Evolutionary conservation across 2,329 filamentous ascomycete genomes (phyloP), one percentile per base, ranked within the genome.

Genomic region (Epichloe typhina): DNA sequence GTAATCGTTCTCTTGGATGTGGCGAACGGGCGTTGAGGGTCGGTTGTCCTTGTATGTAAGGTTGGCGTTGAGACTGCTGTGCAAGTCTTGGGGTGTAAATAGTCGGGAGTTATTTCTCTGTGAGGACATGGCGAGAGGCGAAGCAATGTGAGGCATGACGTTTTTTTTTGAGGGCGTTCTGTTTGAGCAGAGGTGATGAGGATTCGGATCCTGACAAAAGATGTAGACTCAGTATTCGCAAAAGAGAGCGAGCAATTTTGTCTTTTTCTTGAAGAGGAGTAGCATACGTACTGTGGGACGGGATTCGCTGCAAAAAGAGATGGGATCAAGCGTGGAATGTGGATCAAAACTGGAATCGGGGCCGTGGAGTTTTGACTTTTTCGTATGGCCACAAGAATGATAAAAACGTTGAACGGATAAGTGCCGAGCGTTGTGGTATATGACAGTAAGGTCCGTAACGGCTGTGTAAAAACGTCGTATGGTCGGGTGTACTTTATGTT

Each of bases 1-100:
- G 67, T 82, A 83, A 64, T 83, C 79, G 52, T 76, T 68, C 58
- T 80, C 75, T 55, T 70, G 70, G 58, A 79, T 77, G 56, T 69
- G 67, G 56, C 72, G 75, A 54, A 72, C 67, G 0, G 76, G 74
- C 3, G 72, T 70, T 53, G 67, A 61, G 17, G 70, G 66, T n/a
- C 66, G 64, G 50, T 66, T 61, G 57, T 62, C 64, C 53, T 67
- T 63, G 57, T 70, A 70, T 52, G 70, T 69, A 42, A 80, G 68
- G 39, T 72, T 75, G 37, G 72, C 73, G 59, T 70, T 76, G 58
- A 80, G 67, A 62, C 71, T 76, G 56, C 71, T 70, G 59, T 75
- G 75, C 37, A 79, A 66, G 52, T 80, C 76, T 52, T 76, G 71
- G 1, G 64, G 61, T 43, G 70, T 72, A 58, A 71, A 62, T 50